A percentile compares a stretch with the other conserved stretches of the same genome.
Conservation (phyloP, 768 basidiomycete species). For the Mycena albidolilacea region DNA sequence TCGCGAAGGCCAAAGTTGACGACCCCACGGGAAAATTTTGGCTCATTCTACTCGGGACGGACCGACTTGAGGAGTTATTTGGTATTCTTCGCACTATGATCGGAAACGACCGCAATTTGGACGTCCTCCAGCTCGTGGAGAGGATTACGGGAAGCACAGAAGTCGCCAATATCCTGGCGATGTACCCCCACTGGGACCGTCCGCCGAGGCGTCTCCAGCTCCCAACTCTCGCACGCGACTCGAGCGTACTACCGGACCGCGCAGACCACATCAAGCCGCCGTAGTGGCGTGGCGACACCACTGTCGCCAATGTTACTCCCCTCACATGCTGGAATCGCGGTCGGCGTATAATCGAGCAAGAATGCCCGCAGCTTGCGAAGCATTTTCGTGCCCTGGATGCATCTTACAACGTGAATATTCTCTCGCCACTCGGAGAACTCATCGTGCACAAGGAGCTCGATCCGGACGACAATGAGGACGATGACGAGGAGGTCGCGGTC, state of each 20-base stretch:
- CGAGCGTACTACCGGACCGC: background rate
- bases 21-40: conserved; percentile 49
- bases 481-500: background rate
- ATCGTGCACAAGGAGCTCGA: background rate
- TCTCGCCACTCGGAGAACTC: background rate
- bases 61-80: conserved; percentile 53
- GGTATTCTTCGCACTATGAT: conserved; percentile 55
- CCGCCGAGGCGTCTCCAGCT: conserved; percentile 47
- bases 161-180: conserved; percentile 51
- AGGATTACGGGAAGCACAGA: conserved; percentile 51
- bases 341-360: conserved; percentile 6
- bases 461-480: conserved; percentile 21
- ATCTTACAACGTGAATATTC: background rate
- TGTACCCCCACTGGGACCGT: conserved; percentile 57
- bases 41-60: conserved; percentile 54
- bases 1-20: conserved; percentile 54
- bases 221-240: background rate
- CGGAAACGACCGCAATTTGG: conserved; percentile 51
- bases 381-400: background rate
- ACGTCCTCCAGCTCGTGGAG: conserved; percentile 43
- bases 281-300: conserved; percentile 52
- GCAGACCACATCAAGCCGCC: conserved; percentile 54
- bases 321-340: conserved; percentile 51
- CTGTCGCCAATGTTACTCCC: conserved; percentile 42
- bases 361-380: conserved; percentile 8